A percentile compares a stretch with the other conserved stretches of the same genome.
Evolutionary conservation across 495 filamentous ascomycete species (phyloP).

Genomic region (Lasiosphaeria ovina): DNA sequence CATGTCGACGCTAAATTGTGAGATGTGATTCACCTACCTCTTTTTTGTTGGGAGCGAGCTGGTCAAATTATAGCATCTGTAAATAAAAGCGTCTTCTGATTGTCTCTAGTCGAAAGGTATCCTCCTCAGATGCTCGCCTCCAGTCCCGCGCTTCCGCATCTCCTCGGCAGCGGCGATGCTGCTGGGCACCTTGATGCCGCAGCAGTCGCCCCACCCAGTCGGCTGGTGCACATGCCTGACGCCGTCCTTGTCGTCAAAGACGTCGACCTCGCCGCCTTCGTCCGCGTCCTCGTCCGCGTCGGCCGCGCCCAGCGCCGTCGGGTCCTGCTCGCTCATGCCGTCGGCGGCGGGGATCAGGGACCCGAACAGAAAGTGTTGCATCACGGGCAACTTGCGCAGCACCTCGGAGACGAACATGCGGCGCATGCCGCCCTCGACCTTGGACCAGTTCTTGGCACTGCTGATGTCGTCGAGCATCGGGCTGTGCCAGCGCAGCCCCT

Average conservation of each 20-base stretch:
- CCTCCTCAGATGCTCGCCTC: conserved; percentile 64
- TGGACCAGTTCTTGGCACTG: conserved; percentile 83
- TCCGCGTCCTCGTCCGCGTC: conserved; percentile 42
- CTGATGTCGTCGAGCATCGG: conserved; percentile 99
- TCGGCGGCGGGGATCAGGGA: conserved; percentile 72
- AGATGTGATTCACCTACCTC: too few relatives aligned
- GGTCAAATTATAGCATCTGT: background rate
- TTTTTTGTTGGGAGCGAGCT: background rate
- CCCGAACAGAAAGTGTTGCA: conserved; percentile 98
- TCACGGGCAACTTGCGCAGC: conserved; percentile 88
- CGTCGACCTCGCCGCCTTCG: conserved; percentile 54
- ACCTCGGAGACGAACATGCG: conserved; percentile 96
- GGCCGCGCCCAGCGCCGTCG: conserved; percentile 26
- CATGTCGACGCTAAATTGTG: too few relatives aligned
- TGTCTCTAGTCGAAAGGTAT: conserved; percentile 80
- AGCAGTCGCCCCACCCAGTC: conserved; percentile 91
- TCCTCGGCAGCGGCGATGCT: conserved; percentile 85
- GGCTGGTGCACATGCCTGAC: conserved; percentile 64
- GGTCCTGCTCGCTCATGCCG: conserved; percentile 70
- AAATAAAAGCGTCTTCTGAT: too few relatives aligned
- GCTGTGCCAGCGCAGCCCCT: conserved; percentile 92
- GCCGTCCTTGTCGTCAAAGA: conserved; percentile 60
- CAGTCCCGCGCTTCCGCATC: conserved; percentile 67
- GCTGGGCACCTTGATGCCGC: conserved; percentile 96
- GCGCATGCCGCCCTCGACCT: conserved; percentile 92